These are phyloP conservation scores for Avena sativa DNA, from an alignment of 176 grass and related monocot species.

Conservation along the genomic window DNA sequence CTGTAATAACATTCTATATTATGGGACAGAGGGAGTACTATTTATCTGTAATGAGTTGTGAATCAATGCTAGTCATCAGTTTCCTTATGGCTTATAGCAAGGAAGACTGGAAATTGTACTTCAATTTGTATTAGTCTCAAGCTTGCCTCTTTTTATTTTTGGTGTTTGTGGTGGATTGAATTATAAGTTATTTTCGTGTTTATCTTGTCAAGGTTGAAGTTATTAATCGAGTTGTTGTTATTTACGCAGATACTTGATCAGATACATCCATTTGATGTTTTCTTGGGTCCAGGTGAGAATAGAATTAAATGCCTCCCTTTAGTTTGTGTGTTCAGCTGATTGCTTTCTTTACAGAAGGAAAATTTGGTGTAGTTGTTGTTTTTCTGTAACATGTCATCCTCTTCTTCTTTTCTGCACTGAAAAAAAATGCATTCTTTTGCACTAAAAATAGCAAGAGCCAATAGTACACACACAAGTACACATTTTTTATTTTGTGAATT, in stretches of 20 bases:
- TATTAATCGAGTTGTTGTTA: conserved; percentile 30
- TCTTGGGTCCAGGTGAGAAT: conserved; percentile 52
- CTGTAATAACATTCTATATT: too few species aligned
- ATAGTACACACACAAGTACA: neutral
- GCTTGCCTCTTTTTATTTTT: neutral
- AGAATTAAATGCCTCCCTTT: conserved; percentile 5
- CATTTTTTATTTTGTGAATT: neutral
- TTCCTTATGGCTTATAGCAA: conserved; percentile 24
- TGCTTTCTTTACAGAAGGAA: neutral
- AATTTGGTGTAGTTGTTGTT: neutral
- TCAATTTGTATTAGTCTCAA: neutral
- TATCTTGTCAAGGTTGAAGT: conserved; percentile 20
- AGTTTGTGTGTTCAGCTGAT: neutral
- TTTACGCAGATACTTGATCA: conserved; percentile 52
- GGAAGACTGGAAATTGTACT: neutral
- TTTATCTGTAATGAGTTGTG: neutral
- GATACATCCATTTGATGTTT: conserved; percentile 22
- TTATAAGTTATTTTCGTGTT: neutral
- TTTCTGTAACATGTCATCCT: neutral
- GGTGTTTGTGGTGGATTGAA: conserved; percentile 10
- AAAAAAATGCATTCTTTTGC: conserved; percentile 9
- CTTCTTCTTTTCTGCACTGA: neutral
- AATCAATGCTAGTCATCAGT: conserved; percentile 2
- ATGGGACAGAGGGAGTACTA: neutral
- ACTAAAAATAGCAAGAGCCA: neutral